These are phyloP conservation scores for Knufia petricola DNA, from an alignment of 2,329 filamentous ascomycete genomes.

Conservation along the genomic window DNA sequence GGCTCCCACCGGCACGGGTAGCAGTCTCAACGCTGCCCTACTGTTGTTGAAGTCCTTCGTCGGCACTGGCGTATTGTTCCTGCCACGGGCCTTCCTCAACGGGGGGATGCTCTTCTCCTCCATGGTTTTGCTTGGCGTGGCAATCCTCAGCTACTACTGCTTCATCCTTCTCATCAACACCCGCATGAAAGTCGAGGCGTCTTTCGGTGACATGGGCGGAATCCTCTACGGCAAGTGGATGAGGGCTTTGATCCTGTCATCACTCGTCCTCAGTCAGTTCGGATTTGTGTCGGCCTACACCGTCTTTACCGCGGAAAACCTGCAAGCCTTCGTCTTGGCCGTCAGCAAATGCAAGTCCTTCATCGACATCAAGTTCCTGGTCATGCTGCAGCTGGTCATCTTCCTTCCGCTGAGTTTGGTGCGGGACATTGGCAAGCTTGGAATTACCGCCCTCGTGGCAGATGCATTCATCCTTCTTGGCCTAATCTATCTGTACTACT, in stretches of 20 bases:
- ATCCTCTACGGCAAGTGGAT: slow-evolving; percentile 85
- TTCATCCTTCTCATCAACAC: slow-evolving; percentile 89
- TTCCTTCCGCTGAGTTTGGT: slow-evolving; percentile 91
- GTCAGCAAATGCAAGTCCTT: slow-evolving; percentile 78
- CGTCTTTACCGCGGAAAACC: slow-evolving; percentile 90
- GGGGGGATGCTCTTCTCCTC: slow-evolving; percentile 97
- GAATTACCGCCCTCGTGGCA: slow-evolving; percentile 85
- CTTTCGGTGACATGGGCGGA: slow-evolving; percentile 93
- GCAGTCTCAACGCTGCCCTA: slow-evolving; percentile 67
- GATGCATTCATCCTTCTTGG: slow-evolving; percentile 92
- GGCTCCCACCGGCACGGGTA: slow-evolving; percentile 64
- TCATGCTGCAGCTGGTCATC: slow-evolving; percentile 88
- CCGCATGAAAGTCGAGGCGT: slow-evolving; percentile 76
- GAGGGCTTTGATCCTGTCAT: slow-evolving; percentile 75
- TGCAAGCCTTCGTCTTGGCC: slow-evolving; percentile 88
- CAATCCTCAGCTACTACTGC: slow-evolving; percentile 86
- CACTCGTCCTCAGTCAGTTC: slow-evolving; percentile 90
- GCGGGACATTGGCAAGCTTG: slow-evolving; percentile 93
- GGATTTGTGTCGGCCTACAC: slow-evolving; percentile 94
- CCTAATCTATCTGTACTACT: slow-evolving; percentile 90
- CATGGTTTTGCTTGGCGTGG: slow-evolving; percentile 75
- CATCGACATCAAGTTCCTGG: slow-evolving; percentile 81
- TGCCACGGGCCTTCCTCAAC: slow-evolving; percentile 87
- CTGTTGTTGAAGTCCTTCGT: slow-evolving; percentile 95
- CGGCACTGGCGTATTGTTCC: slow-evolving; percentile 86